Evolutionary conservation across 192 early-diverging fungal species (phyloP).

Genomic region (Spizellomyces sp.): DNA sequence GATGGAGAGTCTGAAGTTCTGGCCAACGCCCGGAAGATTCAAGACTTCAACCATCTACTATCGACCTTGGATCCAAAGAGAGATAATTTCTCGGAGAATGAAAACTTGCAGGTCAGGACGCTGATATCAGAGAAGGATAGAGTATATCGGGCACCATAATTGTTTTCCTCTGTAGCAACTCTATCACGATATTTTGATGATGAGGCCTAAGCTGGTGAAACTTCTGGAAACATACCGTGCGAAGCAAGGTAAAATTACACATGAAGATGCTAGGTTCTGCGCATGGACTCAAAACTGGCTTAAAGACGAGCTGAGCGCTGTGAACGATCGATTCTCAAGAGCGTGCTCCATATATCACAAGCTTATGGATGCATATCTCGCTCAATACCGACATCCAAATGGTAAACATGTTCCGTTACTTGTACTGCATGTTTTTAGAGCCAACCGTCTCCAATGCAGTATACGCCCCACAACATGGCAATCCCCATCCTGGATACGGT

Average conservation of each 20-base stretch:
- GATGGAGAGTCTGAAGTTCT: constrained; percentile 60
- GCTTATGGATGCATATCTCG: constrained; percentile 66
- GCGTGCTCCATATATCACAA: constrained; percentile 75
- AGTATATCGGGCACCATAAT: constrained; percentile 5
- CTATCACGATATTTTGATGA: constrained; percentile 78
- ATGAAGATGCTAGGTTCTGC: no score
- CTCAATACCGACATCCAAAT: background rate
- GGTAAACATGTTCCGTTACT: background rate
- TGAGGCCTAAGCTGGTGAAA: constrained; percentile 84
- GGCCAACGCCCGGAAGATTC: constrained; percentile 72
- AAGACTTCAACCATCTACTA: constrained; percentile 75
- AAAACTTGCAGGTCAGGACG: constrained; percentile 60
- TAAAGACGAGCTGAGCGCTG: constrained; percentile 69
- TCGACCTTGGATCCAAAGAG: constrained; percentile 74
- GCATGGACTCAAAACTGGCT: background rate
- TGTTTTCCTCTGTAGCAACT: constrained; percentile 39
- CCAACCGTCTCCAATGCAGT: background rate
- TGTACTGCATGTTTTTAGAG: background rate
- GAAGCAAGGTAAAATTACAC: constrained; percentile 71
- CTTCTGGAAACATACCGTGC: constrained; percentile 80
- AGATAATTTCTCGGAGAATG: constrained; percentile 89
- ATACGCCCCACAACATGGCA: background rate
- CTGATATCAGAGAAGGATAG: constrained; percentile 25
- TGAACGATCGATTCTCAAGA: constrained; percentile 74
- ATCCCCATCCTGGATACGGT: background rate